Evolutionary conservation across 2,329 filamentous ascomycete genomes (phyloP), one percentile per base, ranked within the genome.

Genomic region (Mollisiaceae sp.): DNA sequence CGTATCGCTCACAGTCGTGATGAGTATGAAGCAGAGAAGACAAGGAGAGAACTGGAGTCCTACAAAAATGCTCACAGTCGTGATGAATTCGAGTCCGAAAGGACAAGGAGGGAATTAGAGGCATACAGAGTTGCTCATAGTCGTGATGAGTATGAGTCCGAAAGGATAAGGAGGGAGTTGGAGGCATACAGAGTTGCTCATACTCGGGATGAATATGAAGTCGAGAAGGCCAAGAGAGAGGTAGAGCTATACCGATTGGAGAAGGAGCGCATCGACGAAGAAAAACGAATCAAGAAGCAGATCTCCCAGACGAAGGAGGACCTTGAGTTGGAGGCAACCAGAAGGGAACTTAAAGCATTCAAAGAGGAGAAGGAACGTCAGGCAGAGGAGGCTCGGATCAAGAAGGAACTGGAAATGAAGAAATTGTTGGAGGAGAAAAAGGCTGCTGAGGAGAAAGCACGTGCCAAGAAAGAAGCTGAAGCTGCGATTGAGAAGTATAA

Each of bases 401-500:
- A 78, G 62, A 75, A 78, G 59, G 70, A 78, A 47, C 69, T 77
- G 59, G 73, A 79, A 62, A 60, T 74, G 57, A 78, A 82, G 74
- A 78, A 82, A 27, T 76, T 85, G 18, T 78, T 79, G 60, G 80
- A 84, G 67, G 73, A 74, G 59, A 79, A 82, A 66, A 80, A 75
- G 47, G 79, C 82, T 59, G 80, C 84, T 63, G 65, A 73, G 18
- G 79, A 82, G 67, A 80, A 83, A 68, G 64, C 67, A 39, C 62
- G 67, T 6, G 15, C 59, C 1, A 77, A 79, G 62, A 80, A 82
- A 56, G 81, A 83, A 45, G 82, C 82, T 36, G 77, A 81, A 62
- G 81, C 85, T 68, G 77, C 79, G 15, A 82, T 89, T 56, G 80
- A 78, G 67, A 82, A 88, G 71, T 88, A 86, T 70, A 72, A 77